Evolutionary conservation across 2,329 filamentous ascomycete genomes (phyloP), one percentile per base, ranked within the genome.

Genomic region (Fusarium armeniacum): DNA sequence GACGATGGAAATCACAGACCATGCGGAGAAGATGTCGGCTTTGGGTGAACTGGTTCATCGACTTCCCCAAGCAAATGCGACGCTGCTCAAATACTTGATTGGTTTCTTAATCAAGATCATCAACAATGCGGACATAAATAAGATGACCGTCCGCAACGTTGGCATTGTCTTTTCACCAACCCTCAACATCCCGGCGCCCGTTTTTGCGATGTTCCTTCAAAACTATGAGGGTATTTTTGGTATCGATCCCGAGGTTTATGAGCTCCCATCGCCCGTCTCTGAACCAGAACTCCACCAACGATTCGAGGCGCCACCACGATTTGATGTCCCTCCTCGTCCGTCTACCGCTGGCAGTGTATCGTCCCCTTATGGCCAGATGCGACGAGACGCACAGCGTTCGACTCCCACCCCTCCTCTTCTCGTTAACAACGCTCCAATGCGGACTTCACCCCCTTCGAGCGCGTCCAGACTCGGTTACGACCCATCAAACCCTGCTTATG

Each of bases 151-250:
- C 55, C 90, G 95, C 71, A 99, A 99, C 76, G 93, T 99, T 57
- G 95, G 96, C 69, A 98, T 99, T 73, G 95, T 99, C 59, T 99
- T 99, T 79, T 97, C 96, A 18, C 96, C 96, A 1, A 98, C 96
- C 0, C 86, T 99, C 56, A 98, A 98, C 78, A 97, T 99, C 44
- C 95, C 96, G 0, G 94, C 94, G 0, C 94, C 95, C 0, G 91
- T 99, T 13, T 98, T 99, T 78, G 94, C 94, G 5, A 87, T 97
- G 79, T 96, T 99, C 79, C 85, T 99, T 61, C 94, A 96, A 69
- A 94, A 98, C 75, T 98, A 93, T 76, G 87, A 92, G 67, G 87
- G 86, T 43, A 95, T 99, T 49, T 99, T 98, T 76, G 91, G 91
- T 22, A 85, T 90, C 46, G 84, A 88, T 20, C 86, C 91, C 0